A percentile compares a stretch with the other conserved stretches of the same genome.
Evolutionary conservation across 1,284 basidiomycete species (phyloP).

Genomic region (Ceratobasidium sp.): DNA sequence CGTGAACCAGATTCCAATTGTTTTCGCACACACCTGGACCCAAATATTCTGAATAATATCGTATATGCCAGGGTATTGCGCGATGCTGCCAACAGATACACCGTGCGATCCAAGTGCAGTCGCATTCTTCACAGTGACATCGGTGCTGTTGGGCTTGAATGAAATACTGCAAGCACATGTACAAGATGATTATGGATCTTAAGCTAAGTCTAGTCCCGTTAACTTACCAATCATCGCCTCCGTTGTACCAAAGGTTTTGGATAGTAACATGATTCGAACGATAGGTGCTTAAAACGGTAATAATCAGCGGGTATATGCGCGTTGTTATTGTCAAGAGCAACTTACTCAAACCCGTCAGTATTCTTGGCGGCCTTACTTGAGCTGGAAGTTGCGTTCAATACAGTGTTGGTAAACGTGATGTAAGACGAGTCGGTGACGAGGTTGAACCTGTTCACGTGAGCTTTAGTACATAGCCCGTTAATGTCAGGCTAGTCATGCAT

Average conservation of each 20-base stretch:
- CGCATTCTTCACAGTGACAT: constrained; percentile 39
- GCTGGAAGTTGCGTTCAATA: constrained; percentile 23
- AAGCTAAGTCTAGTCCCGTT: not conserved
- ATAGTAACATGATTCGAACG: constrained; percentile 42
- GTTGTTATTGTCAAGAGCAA: not conserved
- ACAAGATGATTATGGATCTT: not conserved
- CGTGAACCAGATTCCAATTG: no score
- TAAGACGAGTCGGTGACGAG: constrained; percentile 40
- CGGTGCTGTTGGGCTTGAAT: constrained; percentile 45
- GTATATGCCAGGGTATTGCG: constrained; percentile 45
- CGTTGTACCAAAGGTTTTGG: constrained; percentile 37
- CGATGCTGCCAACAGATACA: constrained; percentile 44
- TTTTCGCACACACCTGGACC: constrained; percentile 22
- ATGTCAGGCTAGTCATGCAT: not conserved
- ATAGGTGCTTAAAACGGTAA: constrained; percentile 29
- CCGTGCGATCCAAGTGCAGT: constrained; percentile 38
- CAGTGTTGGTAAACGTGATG: constrained; percentile 38
- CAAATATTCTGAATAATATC: constrained; percentile 46
- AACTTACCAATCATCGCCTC: constrained; percentile 31
- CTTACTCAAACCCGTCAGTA: constrained; percentile 45
- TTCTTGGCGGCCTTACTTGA: constrained; percentile 27
- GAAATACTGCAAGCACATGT: constrained; percentile 20
- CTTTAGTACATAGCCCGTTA: not conserved
- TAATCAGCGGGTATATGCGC: constrained; percentile 2
- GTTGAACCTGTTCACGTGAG: constrained; percentile 23